Base-by-base conservation (phyloP, 257 asterid genomes). In the Scutellaria minor region DNA sequence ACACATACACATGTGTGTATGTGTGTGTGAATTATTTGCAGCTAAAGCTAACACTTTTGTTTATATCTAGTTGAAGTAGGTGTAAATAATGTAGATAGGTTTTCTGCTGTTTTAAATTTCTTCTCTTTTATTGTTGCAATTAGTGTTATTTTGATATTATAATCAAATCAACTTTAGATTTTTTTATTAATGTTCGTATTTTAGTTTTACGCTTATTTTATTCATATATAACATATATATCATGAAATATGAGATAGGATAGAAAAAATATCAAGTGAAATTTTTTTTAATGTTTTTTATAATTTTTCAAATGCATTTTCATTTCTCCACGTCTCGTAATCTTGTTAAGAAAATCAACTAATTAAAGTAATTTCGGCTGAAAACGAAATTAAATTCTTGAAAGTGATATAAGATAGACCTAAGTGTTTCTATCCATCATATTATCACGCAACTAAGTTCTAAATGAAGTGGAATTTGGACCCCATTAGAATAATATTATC, bases 261-360 rank as follows among this genome's bases (percentile, higher is more conserved):
- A 3, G 37, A 4, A 31, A 31, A 20, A 20, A 24, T 24, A 55
- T 20, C 1, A 44, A 44, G 48, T 44, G 9, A 44, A 44, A 9
- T 18, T 18, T 18, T 18, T 18, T 18, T 18, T 42, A 7, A 44
- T 44, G 9, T 44, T 10, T 44, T 44, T 10, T 10, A 7, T 3
- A 6, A 7, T 7, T 10, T 8, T 37, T 39, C 6, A 18, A 11
- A 67, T 4, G 41, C 64, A 67, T 53, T 20, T 20, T 68, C 74
- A 55, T 40, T 54, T 68, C 47, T 46, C 74, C 74, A 55, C 74
- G 59, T 39, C 64, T 24, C 12, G 1, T 9, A 55, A 20, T 56
- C 42, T 22, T 24, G 63, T 40, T 39, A 18, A 56, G 11, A 31
- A 31, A 56, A 56, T 55, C 7, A 55, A 55, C 41, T 27, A 0